Conservation (phyloP, 768 basidiomycete species). For the Calocybe gangraenosa region DNA sequence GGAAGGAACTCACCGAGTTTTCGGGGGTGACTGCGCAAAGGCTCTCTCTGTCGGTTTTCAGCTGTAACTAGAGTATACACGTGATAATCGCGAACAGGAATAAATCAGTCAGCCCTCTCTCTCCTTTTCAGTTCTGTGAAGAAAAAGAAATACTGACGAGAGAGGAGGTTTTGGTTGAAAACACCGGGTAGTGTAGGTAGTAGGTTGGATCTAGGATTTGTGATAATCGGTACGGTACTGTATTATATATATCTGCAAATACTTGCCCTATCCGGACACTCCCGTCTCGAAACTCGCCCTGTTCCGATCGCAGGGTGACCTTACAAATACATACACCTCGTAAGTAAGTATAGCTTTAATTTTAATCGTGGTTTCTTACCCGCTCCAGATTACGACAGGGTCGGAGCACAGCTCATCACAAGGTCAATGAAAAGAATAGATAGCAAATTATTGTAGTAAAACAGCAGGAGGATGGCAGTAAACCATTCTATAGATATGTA, state of each 20-base stretch:
- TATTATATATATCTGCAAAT: background rate
- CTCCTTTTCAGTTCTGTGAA: too few species aligned
- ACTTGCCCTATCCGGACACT: slow-evolving; percentile 11
- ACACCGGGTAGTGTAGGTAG: background rate
- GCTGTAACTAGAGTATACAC: slow-evolving; percentile 2
- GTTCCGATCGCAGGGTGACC: too few species aligned
- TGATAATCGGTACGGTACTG: slow-evolving; percentile 6
- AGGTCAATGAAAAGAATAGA: background rate
- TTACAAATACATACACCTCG: too few species aligned
- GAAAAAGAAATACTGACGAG: too few species aligned
- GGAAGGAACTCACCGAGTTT: slow-evolving; percentile 7
- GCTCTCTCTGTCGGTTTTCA: too few species aligned
- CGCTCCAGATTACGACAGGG: too few species aligned
- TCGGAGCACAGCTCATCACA: slow-evolving; percentile 5
- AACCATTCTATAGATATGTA: slow-evolving; percentile 15
- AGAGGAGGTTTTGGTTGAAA: too few species aligned
- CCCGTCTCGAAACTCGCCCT: background rate
- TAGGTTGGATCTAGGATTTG: background rate
- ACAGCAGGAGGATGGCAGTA: slow-evolving; percentile 8
- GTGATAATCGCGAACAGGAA: slow-evolving; percentile 16
- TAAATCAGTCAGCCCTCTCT: background rate
- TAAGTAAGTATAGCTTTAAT: too few species aligned
- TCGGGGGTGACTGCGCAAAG: too few species aligned
- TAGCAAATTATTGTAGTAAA: slow-evolving; percentile 9
- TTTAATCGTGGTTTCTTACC: too few species aligned